Conservation (phyloP, 1,284 basidiomycete species). For the Sporisorium scitamineum region DNA sequence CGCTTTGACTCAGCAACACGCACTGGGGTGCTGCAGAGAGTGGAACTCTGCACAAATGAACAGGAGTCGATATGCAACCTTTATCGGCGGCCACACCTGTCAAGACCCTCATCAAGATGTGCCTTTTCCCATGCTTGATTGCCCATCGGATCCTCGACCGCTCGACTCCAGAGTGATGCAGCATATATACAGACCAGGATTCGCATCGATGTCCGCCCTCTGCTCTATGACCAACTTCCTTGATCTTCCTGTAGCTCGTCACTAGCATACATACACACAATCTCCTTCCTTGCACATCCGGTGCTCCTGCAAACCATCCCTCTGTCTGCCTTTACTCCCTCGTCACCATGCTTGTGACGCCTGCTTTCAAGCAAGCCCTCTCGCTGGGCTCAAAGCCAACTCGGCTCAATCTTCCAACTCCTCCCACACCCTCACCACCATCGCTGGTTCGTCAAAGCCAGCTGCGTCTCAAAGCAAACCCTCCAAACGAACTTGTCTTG, state of each 20-base stretch:
- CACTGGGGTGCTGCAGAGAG: not conserved
- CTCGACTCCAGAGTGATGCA: not conserved
- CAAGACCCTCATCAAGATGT: constrained; percentile 26
- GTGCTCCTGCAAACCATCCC: too few relatives aligned
- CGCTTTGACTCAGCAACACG: not conserved
- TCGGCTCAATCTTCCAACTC: constrained; percentile 2
- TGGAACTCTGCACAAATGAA: constrained; percentile 3
- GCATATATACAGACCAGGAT: not conserved
- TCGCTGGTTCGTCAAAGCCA: not conserved
- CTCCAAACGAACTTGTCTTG: not conserved
- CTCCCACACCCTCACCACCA: not conserved
- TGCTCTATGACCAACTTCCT: not conserved
- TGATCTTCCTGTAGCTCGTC: not conserved
- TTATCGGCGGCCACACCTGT: constrained; percentile 11
- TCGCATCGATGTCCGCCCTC: not conserved
- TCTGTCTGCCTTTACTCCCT: not conserved
- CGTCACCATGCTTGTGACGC: constrained; percentile 28
- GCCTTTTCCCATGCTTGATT: not conserved
- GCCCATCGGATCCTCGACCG: not conserved
- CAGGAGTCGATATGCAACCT: not conserved
- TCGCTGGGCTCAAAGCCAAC: constrained; percentile 1
- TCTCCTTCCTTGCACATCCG: too few relatives aligned
- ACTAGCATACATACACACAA: not conserved
- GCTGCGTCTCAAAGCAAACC: not conserved
- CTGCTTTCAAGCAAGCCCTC: not conserved